phyloP scores from a whole-genome alignment of 257 asterid genomes.

The Verbena officinalis region DNA sequence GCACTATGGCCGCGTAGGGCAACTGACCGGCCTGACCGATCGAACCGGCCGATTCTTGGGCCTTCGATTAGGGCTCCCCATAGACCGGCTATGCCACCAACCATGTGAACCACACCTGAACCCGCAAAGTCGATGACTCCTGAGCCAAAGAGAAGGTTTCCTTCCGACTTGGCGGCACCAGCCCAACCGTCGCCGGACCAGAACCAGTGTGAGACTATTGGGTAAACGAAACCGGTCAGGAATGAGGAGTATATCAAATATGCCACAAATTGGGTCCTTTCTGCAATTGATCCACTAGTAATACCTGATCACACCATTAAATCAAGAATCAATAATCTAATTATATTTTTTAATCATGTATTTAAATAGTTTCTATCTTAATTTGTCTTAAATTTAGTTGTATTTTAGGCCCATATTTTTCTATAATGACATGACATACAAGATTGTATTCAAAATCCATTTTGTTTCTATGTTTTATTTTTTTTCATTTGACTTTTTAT shows the following conservation, averaged over 20 bases:
- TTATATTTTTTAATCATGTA: neutral
- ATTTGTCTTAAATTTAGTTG: no score
- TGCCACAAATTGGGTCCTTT: constrained; percentile 74
- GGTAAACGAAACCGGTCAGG: constrained; percentile 78
- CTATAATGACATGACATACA: no score
- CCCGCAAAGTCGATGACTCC: constrained; percentile 78
- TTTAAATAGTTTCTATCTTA: no score
- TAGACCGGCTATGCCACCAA: constrained; percentile 73
- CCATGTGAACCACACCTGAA: constrained; percentile 76
- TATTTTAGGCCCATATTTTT: no score
- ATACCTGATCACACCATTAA: constrained; percentile 44
- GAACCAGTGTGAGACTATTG: constrained; percentile 70
- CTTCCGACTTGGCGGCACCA: constrained; percentile 39
- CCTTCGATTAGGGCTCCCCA: constrained; percentile 77
- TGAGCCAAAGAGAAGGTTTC: constrained; percentile 53
- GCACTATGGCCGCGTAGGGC: constrained; percentile 70
- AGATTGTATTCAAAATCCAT: no score
- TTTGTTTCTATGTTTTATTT: no score
- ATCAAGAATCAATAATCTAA: neutral
- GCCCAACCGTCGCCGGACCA: constrained; percentile 82
- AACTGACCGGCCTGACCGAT: constrained; percentile 52
- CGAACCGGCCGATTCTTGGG: constrained; percentile 72
- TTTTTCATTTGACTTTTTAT: no score
- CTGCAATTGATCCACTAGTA: constrained; percentile 76
- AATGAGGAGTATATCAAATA: constrained; percentile 65